A percentile compares a stretch with the other conserved stretches of the same genome.
phyloP scores from a whole-genome alignment of 805 yeast genomes.

The Dipodascus geniculatus region DNA sequence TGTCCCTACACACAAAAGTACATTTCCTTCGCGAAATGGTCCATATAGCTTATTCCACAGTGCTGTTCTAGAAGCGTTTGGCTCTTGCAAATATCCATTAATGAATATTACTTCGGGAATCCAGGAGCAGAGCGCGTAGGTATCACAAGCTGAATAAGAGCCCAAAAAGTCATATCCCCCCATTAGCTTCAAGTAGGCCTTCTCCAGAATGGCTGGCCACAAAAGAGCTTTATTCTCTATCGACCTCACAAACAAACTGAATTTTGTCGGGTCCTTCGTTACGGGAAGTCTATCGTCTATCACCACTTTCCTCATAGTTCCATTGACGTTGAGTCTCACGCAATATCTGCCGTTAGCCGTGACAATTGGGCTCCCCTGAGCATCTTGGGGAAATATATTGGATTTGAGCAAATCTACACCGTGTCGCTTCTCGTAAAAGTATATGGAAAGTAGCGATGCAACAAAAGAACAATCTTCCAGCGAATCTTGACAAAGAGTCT shows the following conservation, averaged over 20 bases:
- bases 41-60: slow-evolving; percentile 28
- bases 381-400: slow-evolving; percentile 17
- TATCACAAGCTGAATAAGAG: slow-evolving; percentile 65
- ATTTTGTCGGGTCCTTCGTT: slow-evolving; percentile 7
- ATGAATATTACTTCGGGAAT: slow-evolving; percentile 46
- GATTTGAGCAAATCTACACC: slow-evolving; percentile 12
- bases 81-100: slow-evolving; percentile 23
- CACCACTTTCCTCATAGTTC: slow-evolving; percentile 35
- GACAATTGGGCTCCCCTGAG: slow-evolving; percentile 10
- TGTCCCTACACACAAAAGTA: slow-evolving; percentile 60
- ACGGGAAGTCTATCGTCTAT: slow-evolving; percentile 39
- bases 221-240: slow-evolving; percentile 22
- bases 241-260: slow-evolving; percentile 29
- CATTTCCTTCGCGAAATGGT: slow-evolving; percentile 25
- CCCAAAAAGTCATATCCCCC: slow-evolving; percentile 59
- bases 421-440: slow-evolving; percentile 18
- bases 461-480: slow-evolving; percentile 67
- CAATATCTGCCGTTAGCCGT: slow-evolving; percentile 24
- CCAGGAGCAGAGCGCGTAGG: slow-evolving; percentile 58
- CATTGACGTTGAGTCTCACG: slow-evolving; percentile 40
- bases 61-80: slow-evolving; percentile 11
- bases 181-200: slow-evolving; percentile 54
- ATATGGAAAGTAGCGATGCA: slow-evolving; percentile 47
- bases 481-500: slow-evolving; percentile 16
- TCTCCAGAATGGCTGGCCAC: slow-evolving; percentile 72